Percentiles rank a stretch among this genome's conserved stretches.
These are phyloP conservation scores for Rhizopus delemar DNA, from an alignment of 371 early-diverging fungal genomes.

Conservation along the genomic window DNA sequence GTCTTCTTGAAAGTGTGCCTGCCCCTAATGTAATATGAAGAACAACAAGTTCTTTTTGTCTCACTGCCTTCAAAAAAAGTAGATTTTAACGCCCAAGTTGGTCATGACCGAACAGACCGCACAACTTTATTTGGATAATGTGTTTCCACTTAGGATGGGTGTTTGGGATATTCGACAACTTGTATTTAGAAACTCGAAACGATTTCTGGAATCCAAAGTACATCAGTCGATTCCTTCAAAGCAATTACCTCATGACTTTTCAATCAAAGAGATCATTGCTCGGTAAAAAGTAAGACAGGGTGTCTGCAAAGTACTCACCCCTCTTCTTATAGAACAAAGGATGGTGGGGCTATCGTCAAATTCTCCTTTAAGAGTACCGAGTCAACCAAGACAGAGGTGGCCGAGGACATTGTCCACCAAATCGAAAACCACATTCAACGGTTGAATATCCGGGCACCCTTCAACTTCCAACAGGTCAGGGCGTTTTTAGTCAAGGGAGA, in stretches of 20 bases:
- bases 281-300: constrained; percentile 27
- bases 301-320: background rate
- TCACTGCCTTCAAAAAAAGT: background rate
- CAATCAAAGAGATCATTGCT: constrained; percentile 34
- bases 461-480: constrained; percentile 61
- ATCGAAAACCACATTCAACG: constrained; percentile 40
- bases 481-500: constrained; percentile 72
- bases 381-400: constrained; percentile 23
- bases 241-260: constrained; percentile 35
- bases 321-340: constrained; percentile 38
- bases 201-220: constrained; percentile 34
- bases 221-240: constrained; percentile 33
- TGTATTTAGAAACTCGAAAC: constrained; percentile 35
- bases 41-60: too few relatives aligned
- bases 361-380: constrained; percentile 39
- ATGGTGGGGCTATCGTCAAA: constrained; percentile 51
- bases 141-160: constrained; percentile 46
- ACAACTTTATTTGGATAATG: constrained; percentile 48
- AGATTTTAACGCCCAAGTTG: background rate
- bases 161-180: constrained; percentile 44
- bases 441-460: constrained; percentile 55
- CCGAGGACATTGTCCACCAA: constrained; percentile 36
- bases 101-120: constrained; percentile 29
- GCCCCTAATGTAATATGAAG: background rate
- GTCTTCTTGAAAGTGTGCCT: background rate